phyloP scores from a whole-genome alignment of 2,329 filamentous ascomycete genomes.

The Basipetospora chlamydospora region DNA sequence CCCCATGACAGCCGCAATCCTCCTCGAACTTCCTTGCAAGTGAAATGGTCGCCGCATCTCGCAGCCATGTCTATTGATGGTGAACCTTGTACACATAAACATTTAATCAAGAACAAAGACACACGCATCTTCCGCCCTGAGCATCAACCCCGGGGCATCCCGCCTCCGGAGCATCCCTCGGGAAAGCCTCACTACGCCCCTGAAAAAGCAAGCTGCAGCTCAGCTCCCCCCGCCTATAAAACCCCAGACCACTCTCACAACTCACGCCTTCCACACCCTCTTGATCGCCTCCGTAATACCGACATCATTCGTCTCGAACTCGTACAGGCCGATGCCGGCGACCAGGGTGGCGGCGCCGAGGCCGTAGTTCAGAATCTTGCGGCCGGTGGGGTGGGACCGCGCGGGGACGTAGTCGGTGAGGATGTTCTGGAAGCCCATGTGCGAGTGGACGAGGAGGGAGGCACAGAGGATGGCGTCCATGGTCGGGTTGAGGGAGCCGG shows the following conservation, averaged over 20 bases:
- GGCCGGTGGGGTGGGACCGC: conserved; percentile 51
- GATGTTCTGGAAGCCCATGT: conserved; percentile 84
- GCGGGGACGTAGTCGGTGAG: conserved; percentile 85
- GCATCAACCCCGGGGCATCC: too few species aligned
- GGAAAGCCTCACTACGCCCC: too few species aligned
- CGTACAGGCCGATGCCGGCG: conserved; percentile 81
- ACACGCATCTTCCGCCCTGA: too few species aligned
- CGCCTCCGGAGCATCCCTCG: too few species aligned
- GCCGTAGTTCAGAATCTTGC: conserved; percentile 58
- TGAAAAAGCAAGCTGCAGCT: too few species aligned
- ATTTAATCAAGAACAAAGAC: too few species aligned
- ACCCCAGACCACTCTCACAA: background rate
- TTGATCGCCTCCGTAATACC: conserved; percentile 81
- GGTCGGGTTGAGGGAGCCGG: conserved; percentile 78
- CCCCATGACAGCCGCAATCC: too few species aligned
- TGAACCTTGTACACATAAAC: conserved; percentile 5
- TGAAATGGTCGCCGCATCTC: too few species aligned
- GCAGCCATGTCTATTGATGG: conserved; percentile 3
- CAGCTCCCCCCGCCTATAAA: too few species aligned
- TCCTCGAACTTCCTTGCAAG: too few species aligned
- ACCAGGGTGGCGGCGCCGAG: conserved; percentile 67
- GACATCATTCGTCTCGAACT: conserved; percentile 98
- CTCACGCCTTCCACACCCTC: conserved; percentile 73
- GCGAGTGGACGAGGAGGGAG: conserved; percentile 76
- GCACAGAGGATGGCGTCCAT: conserved; percentile 77